A percentile compares a stretch with the other conserved stretches of the same genome.
Evolutionary conservation across 2,329 filamentous ascomycete species (phyloP).

Genomic region (Bipolaris victoriae): DNA sequence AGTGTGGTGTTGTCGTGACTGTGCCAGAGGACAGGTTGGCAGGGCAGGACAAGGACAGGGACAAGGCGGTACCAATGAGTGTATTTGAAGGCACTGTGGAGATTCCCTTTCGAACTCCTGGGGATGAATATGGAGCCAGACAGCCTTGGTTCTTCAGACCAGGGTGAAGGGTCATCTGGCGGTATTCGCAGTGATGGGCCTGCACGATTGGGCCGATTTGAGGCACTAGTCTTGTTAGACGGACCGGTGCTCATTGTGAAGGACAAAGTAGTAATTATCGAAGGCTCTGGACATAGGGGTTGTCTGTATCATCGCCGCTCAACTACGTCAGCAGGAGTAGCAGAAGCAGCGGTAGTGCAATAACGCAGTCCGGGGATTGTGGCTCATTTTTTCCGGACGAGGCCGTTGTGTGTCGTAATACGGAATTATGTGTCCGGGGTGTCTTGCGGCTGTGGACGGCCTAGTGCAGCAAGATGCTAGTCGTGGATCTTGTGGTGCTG

Average conservation of each 20-base stretch:
- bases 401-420: no score
- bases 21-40: conserved; percentile 46
- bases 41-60: conserved; percentile 12
- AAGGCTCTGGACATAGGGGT: no score
- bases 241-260: not conserved
- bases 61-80: conserved; percentile 46
- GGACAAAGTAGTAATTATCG: no score
- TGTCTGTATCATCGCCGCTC: no score
- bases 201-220: not conserved
- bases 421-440: not conserved
- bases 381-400: no score
- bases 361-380: no score
- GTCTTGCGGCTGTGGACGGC: not conserved
- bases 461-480: conserved; percentile 6
- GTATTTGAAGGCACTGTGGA: conserved; percentile 64
- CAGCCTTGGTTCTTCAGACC: conserved; percentile 54
- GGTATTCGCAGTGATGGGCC: not conserved
- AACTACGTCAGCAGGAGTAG: not conserved
- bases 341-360: not conserved
- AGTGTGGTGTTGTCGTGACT: conserved; percentile 84
- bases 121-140: conserved; percentile 55
- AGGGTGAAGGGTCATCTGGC: conserved; percentile 2
- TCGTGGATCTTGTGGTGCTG: conserved; percentile 2
- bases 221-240: not conserved
- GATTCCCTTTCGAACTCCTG: conserved; percentile 69